These are phyloP conservation scores for Thalassia testudinum DNA, from an alignment of 116 monocot genomes.

Conservation along the genomic window DNA sequence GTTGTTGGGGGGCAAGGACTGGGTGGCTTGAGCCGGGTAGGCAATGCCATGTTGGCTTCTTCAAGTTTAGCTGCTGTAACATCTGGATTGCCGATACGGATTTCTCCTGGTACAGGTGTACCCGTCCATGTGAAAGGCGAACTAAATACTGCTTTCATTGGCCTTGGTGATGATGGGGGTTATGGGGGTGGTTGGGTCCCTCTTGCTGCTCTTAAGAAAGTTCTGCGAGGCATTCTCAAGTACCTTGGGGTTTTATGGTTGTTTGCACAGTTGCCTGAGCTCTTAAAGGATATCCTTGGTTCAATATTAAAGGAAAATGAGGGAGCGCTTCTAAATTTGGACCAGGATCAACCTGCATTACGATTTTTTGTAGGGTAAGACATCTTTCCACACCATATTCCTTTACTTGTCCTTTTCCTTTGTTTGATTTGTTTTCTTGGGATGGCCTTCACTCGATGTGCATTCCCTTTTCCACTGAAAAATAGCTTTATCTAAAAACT, in stretches of 20 bases:
- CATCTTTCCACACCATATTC: neutral
- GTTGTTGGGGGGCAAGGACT: slow-evolving; percentile 34
- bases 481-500: no score
- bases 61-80: slow-evolving; percentile 45
- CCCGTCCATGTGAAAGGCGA: slow-evolving; percentile 88
- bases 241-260: slow-evolving; percentile 97
- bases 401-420: neutral
- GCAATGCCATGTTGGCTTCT: slow-evolving; percentile 46
- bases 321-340: slow-evolving; percentile 87
- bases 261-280: slow-evolving; percentile 90
- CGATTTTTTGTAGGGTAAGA: slow-evolving; percentile 95
- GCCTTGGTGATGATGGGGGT: slow-evolving; percentile 98
- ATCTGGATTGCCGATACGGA: slow-evolving; percentile 51
- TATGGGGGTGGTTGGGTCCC: slow-evolving; percentile 99
- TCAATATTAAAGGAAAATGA: slow-evolving; percentile 90
- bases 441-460: no score
- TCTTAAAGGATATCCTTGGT: slow-evolving; percentile 88
- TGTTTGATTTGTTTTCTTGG: neutral
- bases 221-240: slow-evolving; percentile 84
- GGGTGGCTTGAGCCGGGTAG: slow-evolving; percentile 37
- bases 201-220: slow-evolving; percentile 91
- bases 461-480: no score
- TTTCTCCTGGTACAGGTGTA: slow-evolving; percentile 59
- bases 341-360: slow-evolving; percentile 95
- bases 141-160: slow-evolving; percentile 90